Percentiles rank a stretch among this genome's conserved stretches.
phyloP scores from a whole-genome alignment of 169 alveolate genomes.

The Ichthyophthirius multifiliis region DNA sequence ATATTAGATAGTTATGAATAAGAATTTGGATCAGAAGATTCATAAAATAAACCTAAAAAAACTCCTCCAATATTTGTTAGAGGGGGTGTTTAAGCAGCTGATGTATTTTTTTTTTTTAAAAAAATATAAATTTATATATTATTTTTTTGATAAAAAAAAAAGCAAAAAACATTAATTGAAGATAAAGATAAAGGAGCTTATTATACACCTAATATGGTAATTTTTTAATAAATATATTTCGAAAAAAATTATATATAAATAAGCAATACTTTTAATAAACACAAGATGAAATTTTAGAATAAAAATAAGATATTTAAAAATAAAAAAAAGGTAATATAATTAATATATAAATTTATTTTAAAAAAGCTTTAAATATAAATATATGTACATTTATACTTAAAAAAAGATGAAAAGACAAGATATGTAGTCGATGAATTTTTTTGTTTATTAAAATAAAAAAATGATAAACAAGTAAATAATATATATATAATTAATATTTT shows the following conservation, averaged over 20 bases:
- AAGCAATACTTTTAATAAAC: no score
- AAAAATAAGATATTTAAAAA: neutral
- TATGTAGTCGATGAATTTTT: neutral
- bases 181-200: neutral
- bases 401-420: neutral
- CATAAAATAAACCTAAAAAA: neutral
- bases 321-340: neutral
- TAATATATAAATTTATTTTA: neutral
- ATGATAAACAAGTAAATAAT: neutral
- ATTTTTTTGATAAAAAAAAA: neutral
- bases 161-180: neutral
- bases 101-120: neutral
- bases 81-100: conserved; percentile 1
- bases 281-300: no score
- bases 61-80: neutral
- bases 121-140: no score
- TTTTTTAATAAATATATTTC: neutral
- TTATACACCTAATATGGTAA: conserved; percentile 3
- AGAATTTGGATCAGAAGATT: neutral
- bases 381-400: neutral
- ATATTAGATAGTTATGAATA: neutral
- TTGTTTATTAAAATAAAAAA: neutral
- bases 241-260: neutral
- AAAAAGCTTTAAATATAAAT: neutral
- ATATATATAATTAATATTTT: no score